These are phyloP conservation scores for Halophytophthora polymorphica DNA, from an alignment of 352 stramenopile species.

Conservation along the genomic window DNA sequence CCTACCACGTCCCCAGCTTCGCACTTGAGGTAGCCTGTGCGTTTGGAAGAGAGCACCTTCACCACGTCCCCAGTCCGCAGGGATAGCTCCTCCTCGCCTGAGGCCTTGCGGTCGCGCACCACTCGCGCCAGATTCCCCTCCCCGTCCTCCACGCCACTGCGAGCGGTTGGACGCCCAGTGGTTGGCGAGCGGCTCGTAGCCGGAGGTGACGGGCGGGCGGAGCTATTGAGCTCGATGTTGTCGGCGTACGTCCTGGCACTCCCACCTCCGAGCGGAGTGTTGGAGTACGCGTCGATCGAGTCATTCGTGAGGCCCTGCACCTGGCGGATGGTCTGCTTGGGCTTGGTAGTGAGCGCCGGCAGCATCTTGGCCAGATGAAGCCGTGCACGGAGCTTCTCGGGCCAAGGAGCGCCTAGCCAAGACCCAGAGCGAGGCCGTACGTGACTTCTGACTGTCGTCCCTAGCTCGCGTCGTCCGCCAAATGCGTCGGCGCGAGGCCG, in stretches of 20 bases:
- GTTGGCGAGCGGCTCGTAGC: slow-evolving; percentile 19
- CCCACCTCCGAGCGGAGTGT: slow-evolving; percentile 35
- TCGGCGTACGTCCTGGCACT: slow-evolving; percentile 45
- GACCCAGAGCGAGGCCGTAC: background rate
- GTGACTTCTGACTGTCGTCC: slow-evolving; percentile 4
- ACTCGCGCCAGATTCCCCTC: slow-evolving; percentile 45
- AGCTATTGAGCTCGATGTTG: slow-evolving; percentile 39
- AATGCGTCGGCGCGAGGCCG: too few relatives aligned
- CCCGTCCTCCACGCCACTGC: slow-evolving; percentile 19
- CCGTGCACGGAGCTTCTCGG: background rate
- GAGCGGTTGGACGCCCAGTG: slow-evolving; percentile 7
- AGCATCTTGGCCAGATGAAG: slow-evolving; percentile 34
- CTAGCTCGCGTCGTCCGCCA: too few relatives aligned
- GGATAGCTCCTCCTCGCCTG: slow-evolving; percentile 69
- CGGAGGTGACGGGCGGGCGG: slow-evolving; percentile 16
- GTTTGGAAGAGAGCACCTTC: slow-evolving; percentile 72
- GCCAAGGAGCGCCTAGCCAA: background rate
- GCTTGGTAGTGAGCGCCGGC: slow-evolving; percentile 76
- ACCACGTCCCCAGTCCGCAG: slow-evolving; percentile 63
- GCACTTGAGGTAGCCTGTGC: slow-evolving; percentile 81
- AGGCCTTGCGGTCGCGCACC: slow-evolving; percentile 71
- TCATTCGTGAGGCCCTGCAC: slow-evolving; percentile 81
- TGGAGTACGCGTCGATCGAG: slow-evolving; percentile 84
- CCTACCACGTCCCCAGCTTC: slow-evolving; percentile 66
- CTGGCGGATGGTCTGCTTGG: slow-evolving; percentile 80